phyloP scores from a whole-genome alignment of 129 eudicot species.

The Kitagawia praeruptora region DNA sequence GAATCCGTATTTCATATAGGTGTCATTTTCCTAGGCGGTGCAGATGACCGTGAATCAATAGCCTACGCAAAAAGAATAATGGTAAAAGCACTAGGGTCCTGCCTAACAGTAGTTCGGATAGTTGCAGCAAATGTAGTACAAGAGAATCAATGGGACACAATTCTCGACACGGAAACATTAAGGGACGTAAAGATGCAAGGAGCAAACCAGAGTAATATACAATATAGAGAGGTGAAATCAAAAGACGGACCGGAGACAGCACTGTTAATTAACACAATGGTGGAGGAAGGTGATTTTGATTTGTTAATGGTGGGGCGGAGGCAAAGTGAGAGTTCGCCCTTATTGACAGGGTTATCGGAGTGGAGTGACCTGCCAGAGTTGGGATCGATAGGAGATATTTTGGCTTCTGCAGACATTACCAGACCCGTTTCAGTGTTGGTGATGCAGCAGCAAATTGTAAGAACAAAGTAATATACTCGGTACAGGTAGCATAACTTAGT shows the following conservation, averaged over 20 bases:
- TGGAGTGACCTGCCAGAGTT: conserved; percentile 45
- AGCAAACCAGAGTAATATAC: conserved; percentile 12
- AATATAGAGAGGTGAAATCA: conserved; percentile 32
- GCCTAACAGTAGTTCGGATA: conserved; percentile 30
- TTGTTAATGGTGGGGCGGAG: conserved; percentile 37
- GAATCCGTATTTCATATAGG: conserved; percentile 12
- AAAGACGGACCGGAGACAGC: conserved; percentile 44
- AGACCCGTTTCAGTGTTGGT: conserved; percentile 42
- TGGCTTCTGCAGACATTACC: conserved; percentile 25
- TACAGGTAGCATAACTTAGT: background rate
- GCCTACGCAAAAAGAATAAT: conserved; percentile 42
- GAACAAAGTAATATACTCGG: background rate
- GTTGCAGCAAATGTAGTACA: conserved; percentile 15
- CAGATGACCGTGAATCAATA: conserved; percentile 48
- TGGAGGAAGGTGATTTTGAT: conserved; percentile 27
- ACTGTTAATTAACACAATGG: conserved; percentile 23
- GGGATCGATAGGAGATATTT: conserved; percentile 40
- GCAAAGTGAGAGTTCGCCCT: conserved; percentile 19
- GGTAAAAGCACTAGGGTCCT: conserved; percentile 20
- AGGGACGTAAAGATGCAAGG: conserved; percentile 27
- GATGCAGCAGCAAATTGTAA: conserved; percentile 40
- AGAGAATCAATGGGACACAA: conserved; percentile 33
- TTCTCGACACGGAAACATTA: conserved; percentile 31
- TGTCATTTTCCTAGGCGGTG: conserved; percentile 39
- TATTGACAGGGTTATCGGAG: conserved; percentile 33